Base-by-base conservation (phyloP, 768 basidiomycete genomes). In the Phaeolepiota aurea region DNA sequence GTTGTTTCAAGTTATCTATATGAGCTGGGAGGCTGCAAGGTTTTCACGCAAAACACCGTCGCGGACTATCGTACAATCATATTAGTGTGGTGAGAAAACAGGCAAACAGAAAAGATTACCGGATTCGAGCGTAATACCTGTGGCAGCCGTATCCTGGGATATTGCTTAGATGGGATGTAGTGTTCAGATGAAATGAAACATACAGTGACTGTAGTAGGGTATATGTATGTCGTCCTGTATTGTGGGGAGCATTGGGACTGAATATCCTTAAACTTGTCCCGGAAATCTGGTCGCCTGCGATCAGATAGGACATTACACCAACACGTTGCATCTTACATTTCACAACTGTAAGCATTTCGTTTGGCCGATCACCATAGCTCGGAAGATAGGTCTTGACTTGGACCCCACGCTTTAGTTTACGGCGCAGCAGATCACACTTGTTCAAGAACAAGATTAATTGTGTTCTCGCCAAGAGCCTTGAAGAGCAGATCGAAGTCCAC, bases 191-290 rank as follows among this genome's bases (percentile, higher is more conserved):
- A 43, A 28, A 40, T 43, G 20, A 35, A 3, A 65, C 71, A 45
- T 56, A 82, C 82, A 41, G 80, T 79, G 5, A 80, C 80, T 23
- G 81, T 79, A 1, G 83, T 87, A 2, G 77, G 62, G 50, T 81
- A 82, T 22, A 79, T 76, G 54, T 83, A 84, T 22, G 72, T 68
- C 5, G 69, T 61, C 10, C 82, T 69, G 4, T 63, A 63, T 43
- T 69, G 64, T 5, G 79, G 77, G 1, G 80, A 82, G 40, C 62
- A 59, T 15, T 77, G 63, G 38, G 70, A 73, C 45, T 71, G 71
- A 3, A 82, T 79, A 30, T 81, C 77, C 49, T 72, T 80, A 56
- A 86, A 86, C 53, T 82, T 82, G 36, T 75, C 72, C 37, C 73
- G 69, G 16, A 87, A 62, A 58, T 84, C 83, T 85, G 13, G 20